Conservation (phyloP, 1,139 yeast genomes). For the Magnusiomyces sp. region DNA sequence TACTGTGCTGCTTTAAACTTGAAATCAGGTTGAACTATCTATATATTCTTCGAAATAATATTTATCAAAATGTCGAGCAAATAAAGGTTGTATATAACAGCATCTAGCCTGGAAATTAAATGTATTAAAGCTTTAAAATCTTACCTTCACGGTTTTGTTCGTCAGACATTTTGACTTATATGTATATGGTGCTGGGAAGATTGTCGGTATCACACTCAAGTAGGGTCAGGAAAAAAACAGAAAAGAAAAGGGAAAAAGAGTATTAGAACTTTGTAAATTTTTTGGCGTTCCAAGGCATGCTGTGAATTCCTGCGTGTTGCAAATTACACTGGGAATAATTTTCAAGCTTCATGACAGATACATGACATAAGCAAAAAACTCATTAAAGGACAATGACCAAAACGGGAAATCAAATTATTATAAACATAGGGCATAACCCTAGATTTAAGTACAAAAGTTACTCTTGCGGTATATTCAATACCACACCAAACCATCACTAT, state of each 20-base stretch:
- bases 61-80: background rate
- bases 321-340: too few species aligned
- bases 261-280: too few species aligned
- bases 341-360: too few species aligned
- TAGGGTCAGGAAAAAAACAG: background rate
- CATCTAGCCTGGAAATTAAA: background rate
- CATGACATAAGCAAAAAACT: too few species aligned
- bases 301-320: too few species aligned
- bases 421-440: background rate
- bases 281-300: too few species aligned
- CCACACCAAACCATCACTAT: too few species aligned
- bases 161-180: conserved; percentile 4
- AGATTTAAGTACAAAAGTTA: background rate
- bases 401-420: too few species aligned
- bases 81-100: background rate
- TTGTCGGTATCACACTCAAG: conserved; percentile 4
- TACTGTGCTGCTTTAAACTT: too few species aligned
- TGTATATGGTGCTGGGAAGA: conserved; percentile 2
- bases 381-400: too few species aligned
- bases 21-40: too few species aligned
- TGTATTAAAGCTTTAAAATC: background rate
- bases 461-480: too few species aligned
- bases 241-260: background rate
- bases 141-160: conserved; percentile 4
- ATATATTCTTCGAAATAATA: background rate